Evolutionary conservation across 2,329 filamentous ascomycete genomes (phyloP).

Genomic region (Trichoderma sp.): DNA sequence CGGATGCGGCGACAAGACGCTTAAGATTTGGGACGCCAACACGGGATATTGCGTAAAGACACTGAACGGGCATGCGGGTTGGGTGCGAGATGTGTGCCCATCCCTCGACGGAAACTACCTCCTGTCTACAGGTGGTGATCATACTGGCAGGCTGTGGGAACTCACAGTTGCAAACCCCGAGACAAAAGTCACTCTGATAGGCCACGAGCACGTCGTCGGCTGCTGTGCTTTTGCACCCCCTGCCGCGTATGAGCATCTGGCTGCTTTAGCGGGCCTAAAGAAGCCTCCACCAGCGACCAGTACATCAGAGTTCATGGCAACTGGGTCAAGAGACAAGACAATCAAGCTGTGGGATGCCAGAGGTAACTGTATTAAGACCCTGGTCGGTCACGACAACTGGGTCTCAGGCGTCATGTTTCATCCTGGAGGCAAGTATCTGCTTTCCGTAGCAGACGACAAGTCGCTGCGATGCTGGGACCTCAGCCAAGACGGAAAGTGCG

Average conservation of each 20-base stretch:
- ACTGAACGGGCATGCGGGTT: constrained; percentile 79
- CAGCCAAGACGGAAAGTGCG: constrained; percentile 82
- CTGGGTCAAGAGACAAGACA: constrained; percentile 83
- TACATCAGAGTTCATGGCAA: constrained; percentile 83
- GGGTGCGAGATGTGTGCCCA: constrained; percentile 86
- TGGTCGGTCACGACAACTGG: constrained; percentile 93
- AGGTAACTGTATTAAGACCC: constrained; percentile 78
- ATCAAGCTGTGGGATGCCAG: constrained; percentile 86
- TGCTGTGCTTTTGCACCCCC: constrained; percentile 85
- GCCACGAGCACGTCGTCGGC: constrained; percentile 85
- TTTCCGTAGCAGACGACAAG: constrained; percentile 87
- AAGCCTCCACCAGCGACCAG: constrained; percentile 72
- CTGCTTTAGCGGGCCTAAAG: constrained; percentile 75
- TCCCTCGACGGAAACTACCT: constrained; percentile 82
- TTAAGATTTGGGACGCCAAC: constrained; percentile 89
- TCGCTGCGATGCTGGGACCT: constrained; percentile 93
- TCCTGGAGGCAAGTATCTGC: constrained; percentile 84
- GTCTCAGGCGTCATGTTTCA: constrained; percentile 83
- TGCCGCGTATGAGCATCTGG: constrained; percentile 70
- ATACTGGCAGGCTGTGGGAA: constrained; percentile 82
- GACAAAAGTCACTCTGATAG: constrained; percentile 74
- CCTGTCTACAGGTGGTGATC: constrained; percentile 78
- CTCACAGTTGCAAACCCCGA: constrained; percentile 64
- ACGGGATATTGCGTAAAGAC: constrained; percentile 92
- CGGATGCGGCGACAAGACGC: constrained; percentile 78